These are phyloP conservation scores for Colletotrichum higginsianum DNA, from an alignment of 2,329 filamentous ascomycete genomes.

Conservation along the genomic window DNA sequence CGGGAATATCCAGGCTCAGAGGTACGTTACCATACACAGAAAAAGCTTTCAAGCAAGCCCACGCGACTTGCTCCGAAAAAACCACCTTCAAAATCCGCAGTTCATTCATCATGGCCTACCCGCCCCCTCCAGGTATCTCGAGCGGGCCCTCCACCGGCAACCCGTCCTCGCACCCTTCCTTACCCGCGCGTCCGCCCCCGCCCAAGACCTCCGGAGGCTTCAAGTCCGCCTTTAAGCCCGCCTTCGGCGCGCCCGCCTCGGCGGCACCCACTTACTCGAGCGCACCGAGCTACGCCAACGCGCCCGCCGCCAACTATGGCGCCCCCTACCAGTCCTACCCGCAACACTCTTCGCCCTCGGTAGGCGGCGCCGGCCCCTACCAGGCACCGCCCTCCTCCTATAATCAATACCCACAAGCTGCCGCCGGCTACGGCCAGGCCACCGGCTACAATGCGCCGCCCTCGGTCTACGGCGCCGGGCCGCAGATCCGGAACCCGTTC, in stretches of 20 bases:
- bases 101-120: conserved; percentile 86
- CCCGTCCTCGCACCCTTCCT: conserved; percentile 69
- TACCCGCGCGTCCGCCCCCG: conserved; percentile 84
- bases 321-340: conserved; percentile 58
- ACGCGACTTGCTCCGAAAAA: conserved; percentile 21
- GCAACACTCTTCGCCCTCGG: conserved; percentile 46
- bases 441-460: conserved; percentile 52
- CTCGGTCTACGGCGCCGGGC: conserved; percentile 64
- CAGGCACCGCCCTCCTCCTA: conserved; percentile 46
- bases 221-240: conserved; percentile 66
- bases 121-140: conserved; percentile 84
- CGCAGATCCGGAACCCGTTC: conserved; percentile 87
- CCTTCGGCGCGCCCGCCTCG: conserved; percentile 46
- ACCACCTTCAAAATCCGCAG: conserved; percentile 38
- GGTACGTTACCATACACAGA: conserved; percentile 61
- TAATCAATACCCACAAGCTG: conserved; percentile 49
- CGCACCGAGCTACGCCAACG: conserved; percentile 53
- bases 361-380: conserved; percentile 41
- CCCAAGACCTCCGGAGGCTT: conserved; percentile 61
- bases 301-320: conserved; percentile 62
- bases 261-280: conserved; percentile 58
- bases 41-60: conserved; percentile 42
- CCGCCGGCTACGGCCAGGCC: conserved; percentile 46
- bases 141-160: conserved; percentile 53
- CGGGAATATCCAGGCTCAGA: conserved; percentile 59